Conservation (phyloP, 257 asterid genomes). For the Coffea canephora region DNA sequence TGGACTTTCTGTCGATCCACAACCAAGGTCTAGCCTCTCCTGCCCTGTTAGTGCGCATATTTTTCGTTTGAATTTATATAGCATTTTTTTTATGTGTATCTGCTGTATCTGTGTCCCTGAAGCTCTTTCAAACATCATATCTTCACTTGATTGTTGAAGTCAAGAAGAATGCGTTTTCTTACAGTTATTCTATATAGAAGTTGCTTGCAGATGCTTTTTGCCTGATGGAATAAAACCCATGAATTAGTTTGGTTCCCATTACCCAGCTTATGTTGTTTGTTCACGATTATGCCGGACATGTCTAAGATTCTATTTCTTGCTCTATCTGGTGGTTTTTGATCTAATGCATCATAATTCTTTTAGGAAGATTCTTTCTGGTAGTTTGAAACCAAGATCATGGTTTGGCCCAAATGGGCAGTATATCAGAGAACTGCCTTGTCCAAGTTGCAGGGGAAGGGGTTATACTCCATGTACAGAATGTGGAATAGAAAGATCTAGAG, state of each 20-base stretch:
- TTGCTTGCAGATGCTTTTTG: neutral
- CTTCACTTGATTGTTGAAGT: neutral
- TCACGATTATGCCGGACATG: neutral
- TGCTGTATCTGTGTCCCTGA: neutral
- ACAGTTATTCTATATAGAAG: neutral
- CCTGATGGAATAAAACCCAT: neutral
- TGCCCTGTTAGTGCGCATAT: neutral
- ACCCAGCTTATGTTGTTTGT: neutral
- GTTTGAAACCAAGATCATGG: constrained; percentile 80
- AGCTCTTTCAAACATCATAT: neutral
- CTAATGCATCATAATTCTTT: constrained; percentile 13
- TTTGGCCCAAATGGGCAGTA: constrained; percentile 96
- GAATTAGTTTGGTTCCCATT: neutral
- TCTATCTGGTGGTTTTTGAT: neutral
- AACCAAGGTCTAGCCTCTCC: constrained; percentile 58
- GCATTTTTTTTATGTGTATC: neutral
- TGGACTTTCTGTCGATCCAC: constrained; percentile 64
- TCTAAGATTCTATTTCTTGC: neutral
- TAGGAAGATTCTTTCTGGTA: constrained; percentile 60
- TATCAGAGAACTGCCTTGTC: constrained; percentile 90
- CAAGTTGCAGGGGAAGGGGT: constrained; percentile 95
- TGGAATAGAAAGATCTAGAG: constrained; percentile 86
- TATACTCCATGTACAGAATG: constrained; percentile 84
- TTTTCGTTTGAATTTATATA: neutral
- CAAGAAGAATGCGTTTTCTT: neutral